Conservation (phyloP, 352 stramenopile species). For the Phytopythium kandeliae region DNA sequence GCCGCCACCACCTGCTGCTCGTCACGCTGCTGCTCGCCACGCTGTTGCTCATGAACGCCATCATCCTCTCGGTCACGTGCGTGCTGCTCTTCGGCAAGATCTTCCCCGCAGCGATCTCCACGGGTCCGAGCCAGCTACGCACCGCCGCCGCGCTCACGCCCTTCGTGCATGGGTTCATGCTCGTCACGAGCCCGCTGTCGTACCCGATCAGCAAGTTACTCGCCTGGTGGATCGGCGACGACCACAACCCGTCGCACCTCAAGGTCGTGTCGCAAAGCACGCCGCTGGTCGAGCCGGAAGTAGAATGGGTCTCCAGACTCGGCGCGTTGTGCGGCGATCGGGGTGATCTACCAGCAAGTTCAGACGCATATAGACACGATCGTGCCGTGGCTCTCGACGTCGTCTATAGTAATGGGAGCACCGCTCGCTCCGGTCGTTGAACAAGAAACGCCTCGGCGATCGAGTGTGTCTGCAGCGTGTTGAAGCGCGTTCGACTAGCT, state of each 20-base stretch:
- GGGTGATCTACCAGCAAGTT: no score
- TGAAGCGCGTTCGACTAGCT: no score
- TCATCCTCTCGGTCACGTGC: constrained; percentile 92
- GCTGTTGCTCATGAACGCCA: constrained; percentile 89
- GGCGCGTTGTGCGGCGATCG: no score
- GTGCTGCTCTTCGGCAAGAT: constrained; percentile 97
- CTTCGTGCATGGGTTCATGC: constrained; percentile 84
- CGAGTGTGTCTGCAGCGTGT: no score
- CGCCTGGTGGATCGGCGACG: constrained; percentile 80
- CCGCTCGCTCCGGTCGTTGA: no score
- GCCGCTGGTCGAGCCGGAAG: constrained; percentile 19
- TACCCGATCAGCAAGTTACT: constrained; percentile 90
- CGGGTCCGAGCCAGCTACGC: constrained; percentile 88
- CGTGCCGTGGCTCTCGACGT: no score
- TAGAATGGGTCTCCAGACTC: background rate
- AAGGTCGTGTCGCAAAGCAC: constrained; percentile 62
- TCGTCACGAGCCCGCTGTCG: constrained; percentile 83
- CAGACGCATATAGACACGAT: background rate
- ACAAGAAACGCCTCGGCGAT: no score
- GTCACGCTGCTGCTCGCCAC: constrained; percentile 95
- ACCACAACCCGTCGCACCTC: constrained; percentile 74
- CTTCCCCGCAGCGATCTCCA: constrained; percentile 92
- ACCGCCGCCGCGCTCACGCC: constrained; percentile 82
- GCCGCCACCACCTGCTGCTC: constrained; percentile 89
- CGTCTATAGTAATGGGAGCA: no score